Evolutionary conservation across 1,284 basidiomycete species (phyloP), one percentile per base, ranked within the genome.

Genomic region (Cutaneotrichosporon sp.): DNA sequence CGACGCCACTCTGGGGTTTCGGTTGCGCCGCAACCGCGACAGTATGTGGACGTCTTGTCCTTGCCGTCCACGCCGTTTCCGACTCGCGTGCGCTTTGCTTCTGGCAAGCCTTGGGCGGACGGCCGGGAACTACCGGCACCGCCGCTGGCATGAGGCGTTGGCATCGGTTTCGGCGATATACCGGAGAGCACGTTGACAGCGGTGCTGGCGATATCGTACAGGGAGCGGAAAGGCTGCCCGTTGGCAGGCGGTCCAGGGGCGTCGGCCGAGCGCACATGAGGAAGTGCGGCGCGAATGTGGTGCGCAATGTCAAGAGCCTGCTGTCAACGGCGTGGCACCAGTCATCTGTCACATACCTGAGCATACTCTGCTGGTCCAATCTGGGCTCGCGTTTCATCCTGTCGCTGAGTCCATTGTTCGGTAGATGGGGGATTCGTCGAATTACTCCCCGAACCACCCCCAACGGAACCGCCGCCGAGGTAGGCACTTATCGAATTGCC

Each of bases 1-100:
- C 72, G 64, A 26, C 74, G 61, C 74, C 74, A 76, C 55, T 76
- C 74, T 7, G 74, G 74, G 26, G 74, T 76, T 54, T 74, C 73
- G 4, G 72, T 76, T 15, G 72, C 70, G 15, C 69, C 69, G 47
- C 74, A 76, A 3, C 71, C 72, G 10, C 72, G 51, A 56, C 74
- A 76, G 34, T 58, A 65, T 1, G 69, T 65, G 2, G 60, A 46
- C 3, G 58, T 37, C 52, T 59, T 57, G 40, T 63, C 66, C 33
- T 63, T 60, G 9, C 55, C 58, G 18, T 35, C 44, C 26, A 30
- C 26, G 35, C 49, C 52, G 42, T 49, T 47, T 20, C 52, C 47
- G 49, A 49, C 30, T 14, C 59, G 39, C 20, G 44, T 20, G 12
- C 53, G 36, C 46, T 60, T 51, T 44, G 55, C 20, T 20, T 46